Conservation (phyloP, 2,329 filamentous ascomycete species). For the Cryphonectria japonica region DNA sequence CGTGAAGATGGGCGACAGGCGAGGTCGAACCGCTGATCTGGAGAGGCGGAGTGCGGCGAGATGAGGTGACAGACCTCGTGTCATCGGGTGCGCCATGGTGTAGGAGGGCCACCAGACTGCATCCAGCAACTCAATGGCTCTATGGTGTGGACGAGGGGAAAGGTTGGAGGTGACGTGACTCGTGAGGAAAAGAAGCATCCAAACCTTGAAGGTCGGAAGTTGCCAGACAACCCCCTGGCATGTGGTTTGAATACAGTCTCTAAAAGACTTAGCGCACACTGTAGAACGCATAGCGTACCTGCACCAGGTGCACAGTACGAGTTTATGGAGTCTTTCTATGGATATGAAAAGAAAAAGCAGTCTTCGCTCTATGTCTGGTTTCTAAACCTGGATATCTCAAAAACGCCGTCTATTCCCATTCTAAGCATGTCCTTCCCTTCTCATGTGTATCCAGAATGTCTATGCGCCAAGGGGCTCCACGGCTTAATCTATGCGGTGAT, state of each 20-base stretch:
- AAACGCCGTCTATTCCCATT: constrained; percentile 21
- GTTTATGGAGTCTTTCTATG: no score
- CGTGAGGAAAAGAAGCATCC: background rate
- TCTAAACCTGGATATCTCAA: background rate
- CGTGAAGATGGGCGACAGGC: constrained; percentile 19
- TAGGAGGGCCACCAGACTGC: constrained; percentile 33
- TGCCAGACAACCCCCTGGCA: background rate
- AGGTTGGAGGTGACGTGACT: constrained; percentile 17
- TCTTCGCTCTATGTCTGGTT: background rate
- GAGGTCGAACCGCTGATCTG: constrained; percentile 25
- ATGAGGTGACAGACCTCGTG: constrained; percentile 35
- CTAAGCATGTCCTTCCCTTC: background rate
- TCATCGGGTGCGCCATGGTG: constrained; percentile 39
- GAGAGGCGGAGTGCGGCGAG: constrained; percentile 32
- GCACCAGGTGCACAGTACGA: constrained; percentile 1
- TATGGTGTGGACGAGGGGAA: constrained; percentile 22
- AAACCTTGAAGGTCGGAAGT: constrained; percentile 2
- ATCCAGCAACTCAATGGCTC: constrained; percentile 42
- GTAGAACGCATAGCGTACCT: background rate
- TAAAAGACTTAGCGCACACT: background rate
- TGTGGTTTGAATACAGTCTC: constrained; percentile 16
- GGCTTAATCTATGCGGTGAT: constrained; percentile 1
- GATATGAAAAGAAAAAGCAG: background rate
- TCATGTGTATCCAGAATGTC: background rate
- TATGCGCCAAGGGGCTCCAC: background rate